Evolutionary conservation across 805 yeast genomes (phyloP), one percentile per base, ranked within the genome.

Genomic region (Ogataea zsoltii): DNA sequence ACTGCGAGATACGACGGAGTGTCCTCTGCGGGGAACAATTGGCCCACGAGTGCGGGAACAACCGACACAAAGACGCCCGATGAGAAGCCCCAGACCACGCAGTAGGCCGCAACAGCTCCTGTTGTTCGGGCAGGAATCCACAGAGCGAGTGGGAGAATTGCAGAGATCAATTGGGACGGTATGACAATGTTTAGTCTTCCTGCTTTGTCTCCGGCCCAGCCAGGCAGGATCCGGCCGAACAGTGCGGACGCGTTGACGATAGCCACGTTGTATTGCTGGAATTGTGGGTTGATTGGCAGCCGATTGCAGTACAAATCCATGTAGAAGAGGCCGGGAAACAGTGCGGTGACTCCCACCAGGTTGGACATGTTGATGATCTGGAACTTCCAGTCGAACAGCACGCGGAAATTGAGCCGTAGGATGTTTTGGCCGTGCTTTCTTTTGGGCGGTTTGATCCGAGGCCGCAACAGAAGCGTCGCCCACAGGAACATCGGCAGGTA

Each of bases 271-370:
- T 75, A 32, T 79, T 78, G 9, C 77, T 61, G 3, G 71, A 79
- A 16, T 71, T 65, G 3, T 79, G 69, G 64, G 17, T 80, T 72
- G 51, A 72, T 76, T 39, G 75, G 74, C 5, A 80, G 74, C 53
- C 81, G 59, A 18, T 75, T 71, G 59, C 80, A 79, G 44, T 78
- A 65, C 29, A 77, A 65, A 31, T 78, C 74, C 21, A 77, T 79
- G 54, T 80, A 80, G 2, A 83, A 85, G 46, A 79, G 68, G 61
- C 77, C 70, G n/a, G 82, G 71, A 28, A 71, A 63, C 9, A 70
- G 40, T 1, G 55, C 52, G 14, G 61, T 31, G 38, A 59, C 44
- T 17, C 54, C 62, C 3, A 73, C 55, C 58, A 72, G 77, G 18
- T 70, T 56, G 2, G 65, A 55, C 19, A 70, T 49, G 28, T 72